phyloP scores from a whole-genome alignment of 1,284 basidiomycete species.

The Microbotryum scabiosae region DNA sequence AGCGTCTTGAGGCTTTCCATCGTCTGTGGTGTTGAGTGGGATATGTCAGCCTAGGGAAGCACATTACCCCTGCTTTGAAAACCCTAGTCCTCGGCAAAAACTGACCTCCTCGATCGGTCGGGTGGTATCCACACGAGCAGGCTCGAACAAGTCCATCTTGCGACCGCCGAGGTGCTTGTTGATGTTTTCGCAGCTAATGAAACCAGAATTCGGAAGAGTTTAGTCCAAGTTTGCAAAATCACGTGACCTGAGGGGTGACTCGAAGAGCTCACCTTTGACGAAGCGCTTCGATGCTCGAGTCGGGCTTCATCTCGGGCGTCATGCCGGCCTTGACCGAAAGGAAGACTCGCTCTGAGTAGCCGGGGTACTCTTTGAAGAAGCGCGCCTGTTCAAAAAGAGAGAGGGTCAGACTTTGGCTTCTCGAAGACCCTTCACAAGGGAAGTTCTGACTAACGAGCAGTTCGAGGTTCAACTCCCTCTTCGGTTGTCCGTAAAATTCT shows the following conservation, averaged over 20 bases:
- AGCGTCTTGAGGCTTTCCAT: conserved; percentile 33
- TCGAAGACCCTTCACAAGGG: not conserved
- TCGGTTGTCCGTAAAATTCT: conserved; percentile 31
- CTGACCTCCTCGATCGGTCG: conserved; percentile 23
- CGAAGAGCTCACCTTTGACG: conserved; percentile 13
- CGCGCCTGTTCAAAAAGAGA: conserved; percentile 7
- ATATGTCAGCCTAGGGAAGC: conserved; percentile 14
- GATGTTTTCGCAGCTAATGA: conserved; percentile 17
- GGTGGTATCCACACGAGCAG: conserved; percentile 21
- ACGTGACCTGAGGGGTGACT: no score
- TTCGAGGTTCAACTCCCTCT: conserved; percentile 22
- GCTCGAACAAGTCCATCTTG: conserved; percentile 37
- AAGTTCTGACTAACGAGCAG: conserved; percentile 12
- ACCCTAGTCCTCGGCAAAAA: no score
- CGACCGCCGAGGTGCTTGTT: conserved; percentile 29
- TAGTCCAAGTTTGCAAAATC: no score
- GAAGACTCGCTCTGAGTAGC: conserved; percentile 31
- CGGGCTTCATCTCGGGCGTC: conserved; percentile 12
- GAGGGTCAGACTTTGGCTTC: not conserved
- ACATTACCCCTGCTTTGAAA: not conserved
- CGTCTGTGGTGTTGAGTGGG: conserved; percentile 10
- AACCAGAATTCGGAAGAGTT: no score
- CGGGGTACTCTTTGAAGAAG: conserved; percentile 34
- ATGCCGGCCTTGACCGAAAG: conserved; percentile 36
- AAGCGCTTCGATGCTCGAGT: conserved; percentile 26